Evolutionary conservation across 2,329 filamentous ascomycete genomes (phyloP).

Genomic region (Fusarium duplospermum): DNA sequence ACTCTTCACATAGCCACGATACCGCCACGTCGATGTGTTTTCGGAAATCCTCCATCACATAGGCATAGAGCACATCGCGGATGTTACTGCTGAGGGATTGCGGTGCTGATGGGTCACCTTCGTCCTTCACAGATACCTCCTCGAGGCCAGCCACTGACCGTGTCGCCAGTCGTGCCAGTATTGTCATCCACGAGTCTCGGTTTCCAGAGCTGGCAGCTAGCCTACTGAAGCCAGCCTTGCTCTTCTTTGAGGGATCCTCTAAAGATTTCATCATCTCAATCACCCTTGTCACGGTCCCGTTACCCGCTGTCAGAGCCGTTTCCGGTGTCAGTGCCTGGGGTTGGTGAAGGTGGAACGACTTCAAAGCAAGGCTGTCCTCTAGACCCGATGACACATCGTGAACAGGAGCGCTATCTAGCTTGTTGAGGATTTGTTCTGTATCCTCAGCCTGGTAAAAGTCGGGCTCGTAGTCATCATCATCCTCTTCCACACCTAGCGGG

Average conservation of each 20-base stretch:
- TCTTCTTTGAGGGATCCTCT: slow-evolving; percentile 74
- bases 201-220: slow-evolving; percentile 87
- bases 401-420: slow-evolving; percentile 76
- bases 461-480: slow-evolving; percentile 90
- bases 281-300: slow-evolving; percentile 79
- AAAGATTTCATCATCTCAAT: slow-evolving; percentile 81
- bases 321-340: slow-evolving; percentile 79
- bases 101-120: slow-evolving; percentile 56
- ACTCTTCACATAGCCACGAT: slow-evolving; percentile 96
- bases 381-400: slow-evolving; percentile 50
- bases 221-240: slow-evolving; percentile 81
- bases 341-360: slow-evolving; percentile 82
- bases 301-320: slow-evolving; percentile 78
- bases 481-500: slow-evolving; percentile 77
- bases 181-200: slow-evolving; percentile 89
- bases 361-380: slow-evolving; percentile 69
- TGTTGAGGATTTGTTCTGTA: slow-evolving; percentile 81
- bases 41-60: slow-evolving; percentile 92
- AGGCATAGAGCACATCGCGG: slow-evolving; percentile 83
- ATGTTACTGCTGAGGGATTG: slow-evolving; percentile 74
- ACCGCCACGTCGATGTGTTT: slow-evolving; percentile 90
- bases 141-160: slow-evolving; percentile 79
- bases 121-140: slow-evolving; percentile 66
- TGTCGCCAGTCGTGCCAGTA: slow-evolving; percentile 87
- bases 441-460: slow-evolving; percentile 84